Base-by-base conservation (phyloP, 2,329 filamentous ascomycete species). In the Colletotrichum aenigma region DNA sequence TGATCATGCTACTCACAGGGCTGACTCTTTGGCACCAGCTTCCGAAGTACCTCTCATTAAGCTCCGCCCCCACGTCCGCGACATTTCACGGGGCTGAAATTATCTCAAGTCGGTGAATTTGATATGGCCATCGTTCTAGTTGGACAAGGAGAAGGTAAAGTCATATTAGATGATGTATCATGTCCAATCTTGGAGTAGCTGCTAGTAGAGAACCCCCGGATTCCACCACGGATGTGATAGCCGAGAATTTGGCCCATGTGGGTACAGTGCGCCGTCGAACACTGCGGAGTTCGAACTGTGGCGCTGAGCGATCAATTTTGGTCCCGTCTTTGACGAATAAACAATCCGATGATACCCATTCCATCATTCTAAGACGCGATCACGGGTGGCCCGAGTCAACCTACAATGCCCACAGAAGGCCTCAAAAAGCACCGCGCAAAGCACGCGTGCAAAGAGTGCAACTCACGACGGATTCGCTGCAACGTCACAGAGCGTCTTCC, bases 371-470 rank as follows among this genome's bases (percentile, higher is more conserved):
- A 12, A 30, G 16, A 61, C 56, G 28, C 28, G 28, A 32, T 32
- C 5, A 2, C 18, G 2, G 18, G n/a, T 12, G 3, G n/a, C 12
- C 9, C 1, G 12, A 61, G 10, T 13, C 28, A 61, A 15, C 3
- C 58, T 36, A 43, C 3, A 13, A 65, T 64, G 66, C 24, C 58
- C 8, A 60, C 21, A 24, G 52, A 70, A n/a, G 34, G 43, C n/a
- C 48, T 30, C 24, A 79, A 74, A n/a, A 77, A 73, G 24, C 55
- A 75, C 4, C 78, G 78, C 36, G 78, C 78, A 24, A 79, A 79
- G 34, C 78, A 79, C 18, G 78, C 78, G n/a, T 79, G 78, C 43
- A 74, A 38, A n/a, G 76, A 77, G 26, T 79, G 78, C 74, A 78
- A 79, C 70, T 72, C 76, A n/a, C 76, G 77, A 6, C 66, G 78